Conservation (phyloP, 208 protist species). For the Leishmania major region DNA sequence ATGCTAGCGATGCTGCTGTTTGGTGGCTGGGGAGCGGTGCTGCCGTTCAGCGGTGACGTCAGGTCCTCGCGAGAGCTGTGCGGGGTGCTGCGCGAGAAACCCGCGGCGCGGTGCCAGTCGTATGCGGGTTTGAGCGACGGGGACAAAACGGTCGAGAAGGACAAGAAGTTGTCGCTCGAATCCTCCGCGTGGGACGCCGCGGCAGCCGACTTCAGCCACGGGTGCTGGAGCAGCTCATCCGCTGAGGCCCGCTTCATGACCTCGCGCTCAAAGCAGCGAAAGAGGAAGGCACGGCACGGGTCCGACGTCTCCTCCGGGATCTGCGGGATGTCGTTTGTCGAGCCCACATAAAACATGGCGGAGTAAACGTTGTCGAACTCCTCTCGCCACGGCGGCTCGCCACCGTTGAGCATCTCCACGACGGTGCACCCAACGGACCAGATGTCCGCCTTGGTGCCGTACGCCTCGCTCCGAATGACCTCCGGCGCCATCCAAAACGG, state of each 20-base stretch:
- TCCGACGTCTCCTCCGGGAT: constrained; percentile 77
- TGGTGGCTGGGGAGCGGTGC: neutral
- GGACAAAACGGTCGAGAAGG: constrained; percentile 19
- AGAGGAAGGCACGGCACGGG: constrained; percentile 67
- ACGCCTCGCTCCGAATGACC: constrained; percentile 82
- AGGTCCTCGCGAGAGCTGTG: constrained; percentile 20
- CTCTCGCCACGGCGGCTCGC: constrained; percentile 72
- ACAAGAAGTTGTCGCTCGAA: constrained; percentile 25
- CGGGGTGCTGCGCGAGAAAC: constrained; percentile 5
- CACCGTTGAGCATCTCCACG: constrained; percentile 92
- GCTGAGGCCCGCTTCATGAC: constrained; percentile 66
- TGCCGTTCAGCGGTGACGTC: constrained; percentile 5
- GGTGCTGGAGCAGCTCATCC: constrained; percentile 77
- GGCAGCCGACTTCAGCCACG: constrained; percentile 50
- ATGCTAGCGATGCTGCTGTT: constrained; percentile 17
- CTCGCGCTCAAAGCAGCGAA: constrained; percentile 80
- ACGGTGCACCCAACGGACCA: constrained; percentile 94
- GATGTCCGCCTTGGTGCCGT: constrained; percentile 90
- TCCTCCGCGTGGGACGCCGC: constrained; percentile 23
- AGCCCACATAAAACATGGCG: constrained; percentile 78
- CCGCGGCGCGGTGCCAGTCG: constrained; percentile 4
- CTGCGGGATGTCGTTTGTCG: constrained; percentile 66
- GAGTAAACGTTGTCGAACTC: constrained; percentile 86
- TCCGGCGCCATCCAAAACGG: constrained; percentile 91
- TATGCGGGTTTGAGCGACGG: constrained; percentile 9